Evolutionary conservation across 2,329 filamentous ascomycete genomes (phyloP).

Genomic region (Monosporascus cannonballus): DNA sequence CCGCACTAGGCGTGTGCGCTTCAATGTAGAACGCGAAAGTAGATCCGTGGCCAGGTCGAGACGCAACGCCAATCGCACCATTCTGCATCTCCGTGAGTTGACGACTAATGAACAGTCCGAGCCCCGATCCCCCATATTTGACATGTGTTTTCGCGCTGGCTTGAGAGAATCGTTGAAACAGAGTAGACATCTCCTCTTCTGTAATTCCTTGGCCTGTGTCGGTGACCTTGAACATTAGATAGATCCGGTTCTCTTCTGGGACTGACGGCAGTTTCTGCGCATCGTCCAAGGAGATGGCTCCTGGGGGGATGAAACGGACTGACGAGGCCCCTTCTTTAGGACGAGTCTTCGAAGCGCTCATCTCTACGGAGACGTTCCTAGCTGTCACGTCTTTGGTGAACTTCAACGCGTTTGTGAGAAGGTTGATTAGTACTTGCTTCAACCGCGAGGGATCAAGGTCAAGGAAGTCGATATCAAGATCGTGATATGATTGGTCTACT

Average conservation of each 20-base stretch:
- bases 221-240: conserved; percentile 62
- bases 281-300: conserved; percentile 32
- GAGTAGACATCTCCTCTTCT: conserved; percentile 55
- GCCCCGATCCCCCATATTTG: conserved; percentile 62
- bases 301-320: conserved; percentile 58
- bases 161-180: conserved; percentile 63
- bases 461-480: conserved; percentile 60
- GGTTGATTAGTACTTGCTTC: conserved; percentile 69
- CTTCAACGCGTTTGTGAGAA: conserved; percentile 60
- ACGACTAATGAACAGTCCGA: conserved; percentile 68
- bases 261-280: conserved; percentile 36
- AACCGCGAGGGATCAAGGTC: conserved; percentile 67
- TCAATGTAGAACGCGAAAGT: conserved; percentile 73
- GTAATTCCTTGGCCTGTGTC: conserved; percentile 62
- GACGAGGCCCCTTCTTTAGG: conserved; percentile 38
- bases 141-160: conserved; percentile 62
- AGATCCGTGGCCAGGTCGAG: conserved; percentile 58
- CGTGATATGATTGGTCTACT: conserved; percentile 58
- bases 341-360: conserved; percentile 39
- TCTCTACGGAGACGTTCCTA: conserved; percentile 46
- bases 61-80: conserved; percentile 67
- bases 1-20: conserved; percentile 31
- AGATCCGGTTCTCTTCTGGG: conserved; percentile 47
- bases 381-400: conserved; percentile 55
- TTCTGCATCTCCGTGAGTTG: conserved; percentile 70